Conservation (phyloP, 768 basidiomycete species). For the Leccinum broughii region DNA sequence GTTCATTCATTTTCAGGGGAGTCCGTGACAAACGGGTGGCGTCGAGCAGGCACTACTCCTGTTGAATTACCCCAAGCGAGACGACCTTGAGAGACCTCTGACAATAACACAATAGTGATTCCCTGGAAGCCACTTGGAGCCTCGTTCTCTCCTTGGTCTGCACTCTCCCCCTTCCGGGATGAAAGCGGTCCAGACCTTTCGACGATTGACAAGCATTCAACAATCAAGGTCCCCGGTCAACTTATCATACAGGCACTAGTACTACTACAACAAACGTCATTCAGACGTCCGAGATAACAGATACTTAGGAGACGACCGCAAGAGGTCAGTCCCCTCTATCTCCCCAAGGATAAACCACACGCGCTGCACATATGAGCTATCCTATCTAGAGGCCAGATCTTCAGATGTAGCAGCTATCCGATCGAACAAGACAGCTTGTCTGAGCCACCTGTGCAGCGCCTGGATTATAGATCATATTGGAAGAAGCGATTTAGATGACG, state of each 20-base stretch:
- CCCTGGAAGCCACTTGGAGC: background rate
- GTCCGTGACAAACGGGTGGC: background rate
- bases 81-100: background rate
- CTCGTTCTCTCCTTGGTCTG: background rate
- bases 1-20: background rate
- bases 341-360: background rate
- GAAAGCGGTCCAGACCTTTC: no score
- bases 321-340: background rate
- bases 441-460: background rate
- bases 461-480: background rate
- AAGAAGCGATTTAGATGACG: background rate
- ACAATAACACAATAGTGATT: background rate
- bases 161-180: background rate
- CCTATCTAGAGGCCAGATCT: background rate
- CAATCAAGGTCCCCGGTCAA: no score
- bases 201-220: no score
- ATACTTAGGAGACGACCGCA: background rate
- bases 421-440: background rate
- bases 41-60: background rate
- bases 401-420: background rate
- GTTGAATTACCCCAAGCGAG: background rate
- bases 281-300: background rate
- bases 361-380: no score
- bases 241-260: no score
- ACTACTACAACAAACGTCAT: background rate